Percentiles rank a stretch among this genome's conserved stretches.
These are phyloP conservation scores for Nemania sp. DNA, from an alignment of 2,329 filamentous ascomycete genomes.

Conservation along the genomic window DNA sequence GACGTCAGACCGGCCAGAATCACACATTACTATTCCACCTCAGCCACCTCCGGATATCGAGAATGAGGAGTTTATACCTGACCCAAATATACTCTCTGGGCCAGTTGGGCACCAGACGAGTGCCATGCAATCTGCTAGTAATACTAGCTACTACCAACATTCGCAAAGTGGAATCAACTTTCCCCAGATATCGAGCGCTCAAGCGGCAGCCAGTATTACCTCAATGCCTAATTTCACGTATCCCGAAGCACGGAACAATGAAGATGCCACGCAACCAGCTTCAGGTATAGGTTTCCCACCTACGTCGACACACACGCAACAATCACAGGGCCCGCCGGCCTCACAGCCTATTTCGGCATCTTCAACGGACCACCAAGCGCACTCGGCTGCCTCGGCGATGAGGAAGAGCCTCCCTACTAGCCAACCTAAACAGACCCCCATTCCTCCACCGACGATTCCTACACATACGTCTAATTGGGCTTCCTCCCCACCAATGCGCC, in stretches of 20 bases:
- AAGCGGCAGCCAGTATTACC: conserved; percentile 21
- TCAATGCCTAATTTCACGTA: conserved; percentile 33
- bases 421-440: conserved; percentile 44
- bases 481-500: conserved; percentile 37
- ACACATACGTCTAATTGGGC: conserved; percentile 42
- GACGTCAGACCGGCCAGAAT: conserved; percentile 1
- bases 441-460: conserved; percentile 41
- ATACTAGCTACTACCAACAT: conserved; percentile 43
- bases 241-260: conserved; percentile 40
- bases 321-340: conserved; percentile 29
- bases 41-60: conserved; percentile 44
- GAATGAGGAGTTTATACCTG: conserved; percentile 52
- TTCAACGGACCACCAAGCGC: conserved; percentile 32
- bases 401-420: conserved; percentile 44
- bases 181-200: conserved; percentile 32
- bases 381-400: conserved; percentile 30
- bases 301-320: conserved; percentile 30
- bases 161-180: conserved; percentile 39
- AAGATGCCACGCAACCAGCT: conserved; percentile 34
- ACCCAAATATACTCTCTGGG: conserved; percentile 50
- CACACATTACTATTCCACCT: conserved; percentile 2
- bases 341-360: conserved; percentile 29
- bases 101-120: conserved; percentile 41
- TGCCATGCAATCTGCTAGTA: conserved; percentile 34
- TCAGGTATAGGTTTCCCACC: conserved; percentile 35